phyloP scores from a whole-genome alignment of 1,284 basidiomycete genomes.

The Moesziomyces parantarcticus region DNA sequence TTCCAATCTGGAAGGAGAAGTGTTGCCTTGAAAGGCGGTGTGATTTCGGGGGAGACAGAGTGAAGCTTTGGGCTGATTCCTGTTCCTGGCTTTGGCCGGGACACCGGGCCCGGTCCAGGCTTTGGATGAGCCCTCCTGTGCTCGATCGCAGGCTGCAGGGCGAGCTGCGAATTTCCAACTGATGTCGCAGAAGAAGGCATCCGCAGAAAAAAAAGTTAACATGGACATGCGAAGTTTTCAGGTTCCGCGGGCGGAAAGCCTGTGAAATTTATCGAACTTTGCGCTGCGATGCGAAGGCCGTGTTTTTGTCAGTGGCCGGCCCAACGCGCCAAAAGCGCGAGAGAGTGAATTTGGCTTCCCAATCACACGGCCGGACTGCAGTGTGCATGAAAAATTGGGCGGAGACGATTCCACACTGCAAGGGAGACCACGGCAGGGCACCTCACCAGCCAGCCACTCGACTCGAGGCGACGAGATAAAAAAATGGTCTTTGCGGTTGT shows the following conservation, averaged over 20 bases:
- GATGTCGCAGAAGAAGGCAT: not conserved
- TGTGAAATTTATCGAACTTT: slow-evolving; percentile 25
- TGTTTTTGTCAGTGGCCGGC: not conserved
- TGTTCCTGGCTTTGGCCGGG: too few relatives aligned
- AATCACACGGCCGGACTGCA: slow-evolving; percentile 12
- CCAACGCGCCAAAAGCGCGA: not conserved
- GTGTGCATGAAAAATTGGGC: slow-evolving; percentile 3
- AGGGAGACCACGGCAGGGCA: too few relatives aligned
- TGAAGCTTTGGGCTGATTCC: too few relatives aligned
- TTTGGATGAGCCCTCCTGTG: too few relatives aligned
- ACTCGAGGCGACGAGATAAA: not conserved
- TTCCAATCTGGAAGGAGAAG: not conserved
- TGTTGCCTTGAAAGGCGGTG: too few relatives aligned
- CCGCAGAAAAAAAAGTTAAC: slow-evolving; percentile 25
- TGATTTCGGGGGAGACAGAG: too few relatives aligned
- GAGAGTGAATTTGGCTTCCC: slow-evolving; percentile 2
- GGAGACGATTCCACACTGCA: not conserved
- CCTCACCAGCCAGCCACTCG: not conserved
- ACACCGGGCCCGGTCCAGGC: too few relatives aligned
- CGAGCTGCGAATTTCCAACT: not conserved
- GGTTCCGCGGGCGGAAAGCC: not conserved
- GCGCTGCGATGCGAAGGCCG: slow-evolving; percentile 28
- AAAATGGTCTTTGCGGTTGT: slow-evolving; percentile 12
- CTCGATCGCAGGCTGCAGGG: not conserved
- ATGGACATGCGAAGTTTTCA: not conserved